Conservation (phyloP, 352 stramenopile species). For the Globisporangium canariense region DNA sequence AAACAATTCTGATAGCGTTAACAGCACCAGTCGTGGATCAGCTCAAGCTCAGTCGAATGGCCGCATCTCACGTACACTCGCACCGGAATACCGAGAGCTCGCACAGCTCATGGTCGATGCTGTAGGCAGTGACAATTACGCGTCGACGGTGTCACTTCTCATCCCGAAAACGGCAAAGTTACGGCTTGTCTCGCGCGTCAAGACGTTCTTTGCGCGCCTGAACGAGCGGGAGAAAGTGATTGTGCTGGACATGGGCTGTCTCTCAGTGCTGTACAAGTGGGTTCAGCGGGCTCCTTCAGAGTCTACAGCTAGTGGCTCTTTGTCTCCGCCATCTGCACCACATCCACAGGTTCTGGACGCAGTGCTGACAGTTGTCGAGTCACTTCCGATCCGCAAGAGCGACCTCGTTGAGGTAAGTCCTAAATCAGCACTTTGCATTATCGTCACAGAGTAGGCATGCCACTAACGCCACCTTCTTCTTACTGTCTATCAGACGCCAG, state of each 20-base stretch:
- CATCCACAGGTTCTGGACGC: slow-evolving; percentile 71
- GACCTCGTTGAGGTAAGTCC: slow-evolving; percentile 54
- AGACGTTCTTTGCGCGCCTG: slow-evolving; percentile 64
- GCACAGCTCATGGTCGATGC: slow-evolving; percentile 68
- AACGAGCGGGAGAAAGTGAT: slow-evolving; percentile 48
- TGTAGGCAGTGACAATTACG: slow-evolving; percentile 69
- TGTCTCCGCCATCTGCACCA: slow-evolving; percentile 16
- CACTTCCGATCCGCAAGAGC: slow-evolving; percentile 59
- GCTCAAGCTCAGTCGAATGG: neutral
- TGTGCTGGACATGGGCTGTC: slow-evolving; percentile 57
- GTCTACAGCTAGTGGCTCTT: slow-evolving; percentile 6
- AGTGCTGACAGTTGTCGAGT: slow-evolving; percentile 45
- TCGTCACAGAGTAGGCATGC: neutral
- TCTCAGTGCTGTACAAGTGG: slow-evolving; percentile 61
- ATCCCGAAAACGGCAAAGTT: slow-evolving; percentile 79
- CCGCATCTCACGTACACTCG: slow-evolving; percentile 40
- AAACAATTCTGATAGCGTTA: slow-evolving; percentile 10
- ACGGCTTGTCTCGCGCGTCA: slow-evolving; percentile 63
- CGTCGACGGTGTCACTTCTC: slow-evolving; percentile 62
- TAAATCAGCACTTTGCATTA: neutral
- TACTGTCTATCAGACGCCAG: slow-evolving; percentile 22
- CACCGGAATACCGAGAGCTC: slow-evolving; percentile 53
- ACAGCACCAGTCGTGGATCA: neutral
- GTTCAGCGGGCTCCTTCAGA: slow-evolving; percentile 26
- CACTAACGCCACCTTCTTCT: neutral